A percentile compares a stretch with the other conserved stretches of the same genome.
Evolutionary conservation across 805 yeast species (phyloP).

Genomic region (Tetrapisispora phaffii): DNA sequence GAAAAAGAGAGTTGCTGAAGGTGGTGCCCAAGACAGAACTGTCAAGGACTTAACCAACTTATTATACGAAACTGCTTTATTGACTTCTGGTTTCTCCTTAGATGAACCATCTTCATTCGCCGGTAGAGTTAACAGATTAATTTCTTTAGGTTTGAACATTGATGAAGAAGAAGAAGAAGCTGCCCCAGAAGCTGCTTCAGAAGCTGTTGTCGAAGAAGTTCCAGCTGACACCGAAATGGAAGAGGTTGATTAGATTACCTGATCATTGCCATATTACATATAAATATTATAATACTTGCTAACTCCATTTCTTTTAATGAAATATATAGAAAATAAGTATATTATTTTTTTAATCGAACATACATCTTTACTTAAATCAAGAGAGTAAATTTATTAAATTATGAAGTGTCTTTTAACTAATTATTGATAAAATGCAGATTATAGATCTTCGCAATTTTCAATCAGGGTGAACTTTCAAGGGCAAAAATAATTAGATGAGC

Average conservation of each 20-base stretch:
- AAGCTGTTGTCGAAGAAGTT: conserved; percentile 43
- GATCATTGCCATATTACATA: not conserved
- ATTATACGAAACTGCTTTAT: conserved; percentile 93
- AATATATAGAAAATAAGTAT: not conserved
- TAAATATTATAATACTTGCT: not conserved
- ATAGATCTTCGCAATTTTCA: too few species aligned
- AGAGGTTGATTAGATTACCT: conserved; percentile 73
- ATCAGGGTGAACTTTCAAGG: too few species aligned
- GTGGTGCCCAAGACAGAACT: conserved; percentile 96
- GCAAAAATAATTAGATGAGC: too few species aligned
- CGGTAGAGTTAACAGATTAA: conserved; percentile 94
- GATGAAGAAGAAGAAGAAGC: conserved; percentile 66
- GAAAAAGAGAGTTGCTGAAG: conserved; percentile 91
- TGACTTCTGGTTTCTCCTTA: conserved; percentile 97
- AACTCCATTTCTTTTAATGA: not conserved
- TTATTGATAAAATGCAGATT: not conserved
- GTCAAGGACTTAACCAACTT: conserved; percentile 95
- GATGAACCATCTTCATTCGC: conserved; percentile 98
- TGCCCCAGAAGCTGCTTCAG: conserved; percentile 37
- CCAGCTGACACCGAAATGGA: conserved; percentile 95
- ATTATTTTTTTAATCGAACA: not conserved
- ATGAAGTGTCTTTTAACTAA: not conserved
- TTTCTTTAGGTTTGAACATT: conserved; percentile 94
- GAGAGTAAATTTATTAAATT: not conserved
- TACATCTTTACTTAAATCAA: not conserved